phyloP scores from a whole-genome alignment of 1,139 yeast genomes.

The Sugiyamaella novakii region DNA sequence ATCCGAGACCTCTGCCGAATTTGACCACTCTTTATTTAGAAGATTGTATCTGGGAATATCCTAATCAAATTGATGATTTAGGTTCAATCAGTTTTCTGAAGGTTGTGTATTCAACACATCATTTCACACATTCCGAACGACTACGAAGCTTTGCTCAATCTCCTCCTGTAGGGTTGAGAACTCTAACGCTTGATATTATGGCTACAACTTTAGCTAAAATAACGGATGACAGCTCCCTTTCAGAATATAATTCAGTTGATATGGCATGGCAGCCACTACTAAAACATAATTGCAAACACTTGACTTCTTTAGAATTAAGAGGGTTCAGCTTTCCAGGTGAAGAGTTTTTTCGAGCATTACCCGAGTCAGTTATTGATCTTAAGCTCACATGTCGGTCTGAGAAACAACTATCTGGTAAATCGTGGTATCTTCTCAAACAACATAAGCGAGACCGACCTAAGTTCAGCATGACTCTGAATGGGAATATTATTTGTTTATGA shows the following conservation, averaged over 20 bases:
- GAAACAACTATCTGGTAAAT: conserved; percentile 18
- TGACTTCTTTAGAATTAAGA: conserved; percentile 26
- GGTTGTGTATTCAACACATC: conserved; percentile 28
- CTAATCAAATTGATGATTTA: conserved; percentile 30
- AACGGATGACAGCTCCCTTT: conserved; percentile 10
- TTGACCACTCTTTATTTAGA: conserved; percentile 22
- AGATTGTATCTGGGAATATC: conserved; percentile 36
- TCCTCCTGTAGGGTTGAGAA: conserved; percentile 29
- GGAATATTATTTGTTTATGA: too few relatives aligned
- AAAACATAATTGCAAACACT: conserved; percentile 24
- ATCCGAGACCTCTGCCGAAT: conserved; percentile 17
- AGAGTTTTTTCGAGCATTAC: conserved; percentile 27
- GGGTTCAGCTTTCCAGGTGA: conserved; percentile 32
- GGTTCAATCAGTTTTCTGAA: conserved; percentile 27
- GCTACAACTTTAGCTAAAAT: conserved; percentile 19
- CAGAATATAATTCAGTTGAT: conserved; percentile 21
- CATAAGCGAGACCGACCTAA: conserved; percentile 4
- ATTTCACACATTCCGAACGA: conserved; percentile 29
- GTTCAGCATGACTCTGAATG: conserved; percentile 11
- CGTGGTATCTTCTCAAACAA: conserved; percentile 5
- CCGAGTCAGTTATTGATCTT: conserved; percentile 23
- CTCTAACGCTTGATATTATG: conserved; percentile 26
- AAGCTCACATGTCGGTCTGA: conserved; percentile 15
- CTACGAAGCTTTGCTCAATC: conserved; percentile 27
- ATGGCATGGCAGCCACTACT: conserved; percentile 32